Evolutionary conservation across 306 rosid genomes (phyloP), one percentile per base, ranked within the genome.

Genomic region (Cercis canadensis): DNA sequence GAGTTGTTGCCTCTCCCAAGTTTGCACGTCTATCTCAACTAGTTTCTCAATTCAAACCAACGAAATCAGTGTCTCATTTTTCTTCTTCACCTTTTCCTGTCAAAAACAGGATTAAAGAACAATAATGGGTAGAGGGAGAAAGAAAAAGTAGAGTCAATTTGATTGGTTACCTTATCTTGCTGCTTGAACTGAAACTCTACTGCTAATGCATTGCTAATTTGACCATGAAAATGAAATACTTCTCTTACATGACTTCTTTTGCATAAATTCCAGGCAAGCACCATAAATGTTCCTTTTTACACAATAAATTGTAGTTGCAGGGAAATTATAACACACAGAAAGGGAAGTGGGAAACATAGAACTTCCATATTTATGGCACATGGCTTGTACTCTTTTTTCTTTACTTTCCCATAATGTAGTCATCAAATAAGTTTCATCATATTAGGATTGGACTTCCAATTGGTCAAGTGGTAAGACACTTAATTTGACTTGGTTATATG

Each of bases 251-350:
- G 19, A 49, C 8, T n/a, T 62, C 9, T n/a, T n/a, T n/a, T n/a
- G 59, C 76, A 10, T 19, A 34, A 33, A 53, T 76, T 43, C 58
- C 76, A 32, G 44, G 40, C 71, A 62, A 62, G 46, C 37, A 53
- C 21, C 40, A 44, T 14, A 49, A 49, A 4, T 49, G 54, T 5
- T 5, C 43, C 43, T 37, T 37, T 37, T 37, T 37, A 56, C 65
- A 11, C 44, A 5, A 5, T 29, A 21, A 69, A 77, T 24, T 24
- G 29, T 24, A 24, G 29, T 24, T 24, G 29, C 29, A 24, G 29
- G 3, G 29, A 24, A 24, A 24, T 24, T 24, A 24, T 24, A 24
- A 24, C 29, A 24, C 29, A 24, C 29, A 24, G 29, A 24, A 24
- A 69, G 29, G 3, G 29, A 24, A 1, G 29, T 24, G 3, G 1